phyloP scores from a whole-genome alignment of 2,329 filamentous ascomycete species.

The Fusarium solani-melongenae region DNA sequence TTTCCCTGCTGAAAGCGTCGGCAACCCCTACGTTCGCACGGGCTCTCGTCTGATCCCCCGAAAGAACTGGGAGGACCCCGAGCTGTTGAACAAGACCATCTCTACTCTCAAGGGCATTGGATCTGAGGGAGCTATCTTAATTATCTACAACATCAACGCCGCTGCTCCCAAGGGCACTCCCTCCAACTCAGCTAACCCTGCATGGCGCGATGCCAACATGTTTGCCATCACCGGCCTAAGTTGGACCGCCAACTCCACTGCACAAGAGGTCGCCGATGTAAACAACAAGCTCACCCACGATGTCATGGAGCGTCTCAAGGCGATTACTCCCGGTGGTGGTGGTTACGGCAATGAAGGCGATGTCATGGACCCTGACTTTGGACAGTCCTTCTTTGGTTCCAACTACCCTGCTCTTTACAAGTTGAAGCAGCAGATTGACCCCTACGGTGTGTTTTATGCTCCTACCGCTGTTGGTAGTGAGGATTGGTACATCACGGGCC shows the following conservation, averaged over 20 bases:
- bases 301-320: slow-evolving; percentile 36
- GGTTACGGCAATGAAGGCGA: slow-evolving; percentile 49
- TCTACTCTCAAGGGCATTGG: slow-evolving; percentile 17
- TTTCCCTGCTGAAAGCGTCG: slow-evolving; percentile 40
- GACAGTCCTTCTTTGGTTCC: slow-evolving; percentile 50
- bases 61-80: slow-evolving; percentile 32
- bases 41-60: slow-evolving; percentile 45
- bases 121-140: slow-evolving; percentile 15
- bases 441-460: slow-evolving; percentile 50
- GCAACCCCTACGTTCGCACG: slow-evolving; percentile 37
- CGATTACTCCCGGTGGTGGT: slow-evolving; percentile 39
- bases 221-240: slow-evolving; percentile 45
- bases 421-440: slow-evolving; percentile 51
- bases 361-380: slow-evolving; percentile 50
- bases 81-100: slow-evolving; percentile 26
- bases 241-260: slow-evolving; percentile 33
- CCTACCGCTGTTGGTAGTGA: slow-evolving; percentile 52
- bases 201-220: slow-evolving; percentile 53
- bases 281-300: slow-evolving; percentile 40
- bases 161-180: slow-evolving; percentile 38
- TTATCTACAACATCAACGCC: slow-evolving; percentile 36
- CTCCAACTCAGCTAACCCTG: slow-evolving; percentile 53
- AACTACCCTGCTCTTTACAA: slow-evolving; percentile 49
- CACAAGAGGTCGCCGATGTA: slow-evolving; percentile 34
- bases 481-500: slow-evolving; percentile 45